Percentiles rank a stretch among this genome's conserved stretches.
Conservation (phyloP, 805 yeast genomes). For the Cyberlindnera mrakii region DNA sequence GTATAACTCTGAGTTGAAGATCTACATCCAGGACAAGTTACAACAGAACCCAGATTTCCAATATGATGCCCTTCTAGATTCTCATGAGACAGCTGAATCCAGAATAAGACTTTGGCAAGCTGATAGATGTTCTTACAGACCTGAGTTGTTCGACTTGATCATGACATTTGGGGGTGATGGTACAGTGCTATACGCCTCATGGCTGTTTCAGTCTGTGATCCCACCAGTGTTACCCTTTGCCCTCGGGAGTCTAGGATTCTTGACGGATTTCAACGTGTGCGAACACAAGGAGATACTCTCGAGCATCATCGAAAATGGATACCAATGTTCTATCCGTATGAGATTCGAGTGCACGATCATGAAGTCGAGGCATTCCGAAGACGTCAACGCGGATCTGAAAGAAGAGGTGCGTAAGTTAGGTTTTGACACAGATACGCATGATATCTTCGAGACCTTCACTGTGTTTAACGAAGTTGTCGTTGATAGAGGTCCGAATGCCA, state of each 20-base stretch:
- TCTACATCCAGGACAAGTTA: conserved; percentile 19
- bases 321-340: conserved; percentile 41
- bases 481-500: conserved; percentile 47
- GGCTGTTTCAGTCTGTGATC: conserved; percentile 49
- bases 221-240: conserved; percentile 66
- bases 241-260: conserved; percentile 60
- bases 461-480: conserved; percentile 47
- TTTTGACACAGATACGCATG: conserved; percentile 24
- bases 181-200: conserved; percentile 59
- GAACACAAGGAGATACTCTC: conserved; percentile 30
- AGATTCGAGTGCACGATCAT: conserved; percentile 46
- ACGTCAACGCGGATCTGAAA: conserved; percentile 12
- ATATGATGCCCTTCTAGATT: conserved; percentile 5
- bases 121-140: conserved; percentile 20
- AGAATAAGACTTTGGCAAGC: conserved; percentile 22
- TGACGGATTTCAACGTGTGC: conserved; percentile 47
- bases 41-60: conserved; percentile 5
- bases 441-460: conserved; percentile 26
- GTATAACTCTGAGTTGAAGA: conserved; percentile 11
- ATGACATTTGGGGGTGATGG: conserved; percentile 72
- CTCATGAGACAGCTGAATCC: conserved; percentile 1
- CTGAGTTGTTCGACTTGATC: conserved; percentile 45
- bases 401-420: conserved; percentile 22
- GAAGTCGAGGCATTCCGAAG: conserved; percentile 21
- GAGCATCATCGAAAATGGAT: conserved; percentile 35